Evolutionary conservation across 2,329 filamentous ascomycete species (phyloP).

Genomic region (Phyllosticta capitalensis): DNA sequence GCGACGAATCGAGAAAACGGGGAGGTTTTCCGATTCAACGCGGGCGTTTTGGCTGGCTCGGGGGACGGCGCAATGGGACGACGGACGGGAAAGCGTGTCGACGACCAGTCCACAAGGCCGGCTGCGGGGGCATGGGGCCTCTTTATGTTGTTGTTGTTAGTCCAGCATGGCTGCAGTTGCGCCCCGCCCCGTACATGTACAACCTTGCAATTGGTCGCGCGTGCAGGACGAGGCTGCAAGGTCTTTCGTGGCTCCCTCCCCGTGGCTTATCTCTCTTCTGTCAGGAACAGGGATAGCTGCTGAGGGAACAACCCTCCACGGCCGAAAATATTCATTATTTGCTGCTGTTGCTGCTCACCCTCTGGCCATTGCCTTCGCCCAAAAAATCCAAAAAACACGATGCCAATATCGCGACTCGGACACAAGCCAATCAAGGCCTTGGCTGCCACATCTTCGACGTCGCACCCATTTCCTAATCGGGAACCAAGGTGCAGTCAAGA

Average conservation of each 20-base stretch:
- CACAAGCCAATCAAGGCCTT: not conserved
- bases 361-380: not conserved
- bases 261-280: not conserved
- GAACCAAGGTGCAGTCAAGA: not conserved
- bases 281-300: not conserved
- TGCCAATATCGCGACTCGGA: not conserved
- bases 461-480: not conserved
- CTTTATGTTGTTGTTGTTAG: not conserved
- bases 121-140: not conserved
- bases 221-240: not conserved
- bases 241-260: not conserved
- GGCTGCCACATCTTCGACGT: not conserved
- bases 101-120: not conserved
- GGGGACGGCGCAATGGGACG: not conserved
- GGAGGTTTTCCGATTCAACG: not conserved
- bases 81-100: not conserved
- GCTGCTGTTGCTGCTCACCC: not conserved
- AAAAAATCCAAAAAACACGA: not conserved
- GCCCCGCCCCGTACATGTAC: not conserved
- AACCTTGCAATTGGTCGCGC: not conserved
- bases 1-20: not conserved
- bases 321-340: not conserved
- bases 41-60: not conserved
- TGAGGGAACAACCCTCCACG: not conserved
- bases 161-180: not conserved